Evolutionary conservation across 805 yeast species (phyloP).

Genomic region (Lipomyces orientalis): DNA sequence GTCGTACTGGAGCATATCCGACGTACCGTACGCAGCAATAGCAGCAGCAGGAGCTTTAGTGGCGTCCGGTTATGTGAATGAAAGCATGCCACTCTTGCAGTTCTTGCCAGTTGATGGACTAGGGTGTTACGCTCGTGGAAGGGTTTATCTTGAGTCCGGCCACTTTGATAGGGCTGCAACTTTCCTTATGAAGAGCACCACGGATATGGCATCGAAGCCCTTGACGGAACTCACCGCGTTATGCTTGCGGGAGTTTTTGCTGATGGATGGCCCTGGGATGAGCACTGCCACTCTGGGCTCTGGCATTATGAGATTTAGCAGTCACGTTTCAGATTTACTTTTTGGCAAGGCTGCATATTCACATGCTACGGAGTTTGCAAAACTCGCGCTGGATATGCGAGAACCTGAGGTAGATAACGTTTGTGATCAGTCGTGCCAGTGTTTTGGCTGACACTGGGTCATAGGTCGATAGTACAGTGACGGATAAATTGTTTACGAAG

Average conservation of each 20-base stretch:
- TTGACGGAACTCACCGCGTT: conserved; percentile 6
- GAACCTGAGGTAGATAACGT: not conserved
- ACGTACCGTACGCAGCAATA: conserved; percentile 8
- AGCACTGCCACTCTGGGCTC: conserved; percentile 41
- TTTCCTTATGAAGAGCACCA: conserved; percentile 10
- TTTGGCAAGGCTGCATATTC: conserved; percentile 43
- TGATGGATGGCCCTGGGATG: not conserved
- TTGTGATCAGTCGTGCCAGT: not conserved
- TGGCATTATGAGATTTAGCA: conserved; percentile 48
- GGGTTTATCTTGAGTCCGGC: conserved; percentile 16
- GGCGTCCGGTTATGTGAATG: not conserved
- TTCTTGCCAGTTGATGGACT: conserved; percentile 21
- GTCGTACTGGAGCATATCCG: conserved; percentile 18
- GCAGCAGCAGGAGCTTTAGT: conserved; percentile 22
- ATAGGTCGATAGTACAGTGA: not conserved
- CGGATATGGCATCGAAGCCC: conserved; percentile 8
- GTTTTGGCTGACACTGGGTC: not conserved
- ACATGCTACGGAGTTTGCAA: conserved; percentile 49
- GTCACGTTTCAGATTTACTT: conserved; percentile 50
- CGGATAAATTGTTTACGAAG: conserved; percentile 7
- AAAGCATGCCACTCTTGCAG: conserved; percentile 9
- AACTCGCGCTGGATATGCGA: conserved; percentile 38
- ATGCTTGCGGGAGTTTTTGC: conserved; percentile 10
- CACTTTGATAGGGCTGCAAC: conserved; percentile 14
- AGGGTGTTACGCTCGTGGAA: conserved; percentile 23